These are phyloP conservation scores for Mycena citricolor DNA, from an alignment of 1,284 basidiomycete species.

Conservation along the genomic window DNA sequence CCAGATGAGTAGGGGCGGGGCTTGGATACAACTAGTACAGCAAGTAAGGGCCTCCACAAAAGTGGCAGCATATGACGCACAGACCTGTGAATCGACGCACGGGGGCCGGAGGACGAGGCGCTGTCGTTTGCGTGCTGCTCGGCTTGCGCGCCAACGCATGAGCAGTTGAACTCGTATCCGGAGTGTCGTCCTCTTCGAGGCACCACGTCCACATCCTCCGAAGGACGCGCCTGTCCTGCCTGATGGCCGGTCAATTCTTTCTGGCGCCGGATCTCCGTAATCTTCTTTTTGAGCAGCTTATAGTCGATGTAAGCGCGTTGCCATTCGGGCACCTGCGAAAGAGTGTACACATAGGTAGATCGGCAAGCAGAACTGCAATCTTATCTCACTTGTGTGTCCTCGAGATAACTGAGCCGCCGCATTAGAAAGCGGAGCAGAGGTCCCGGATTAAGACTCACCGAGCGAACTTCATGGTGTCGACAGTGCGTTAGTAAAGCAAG, in stretches of 20 bases:
- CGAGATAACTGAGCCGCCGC: conserved; percentile 14
- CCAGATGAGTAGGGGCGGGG: conserved; percentile 39
- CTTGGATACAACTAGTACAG: conserved; percentile 5
- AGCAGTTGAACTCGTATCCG: no score
- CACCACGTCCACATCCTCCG: no score
- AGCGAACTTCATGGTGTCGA: conserved; percentile 25
- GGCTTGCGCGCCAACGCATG: no score
- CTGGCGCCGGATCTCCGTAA: conserved; percentile 56
- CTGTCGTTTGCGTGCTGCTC: no score
- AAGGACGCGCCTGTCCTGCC: no score
- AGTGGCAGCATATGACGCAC: neutral
- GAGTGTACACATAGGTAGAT: neutral
- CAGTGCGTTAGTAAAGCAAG: no score
- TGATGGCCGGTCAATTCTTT: no score
- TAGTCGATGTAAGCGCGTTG: conserved; percentile 83
- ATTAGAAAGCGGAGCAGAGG: neutral
- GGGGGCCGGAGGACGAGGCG: no score
- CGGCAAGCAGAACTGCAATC: neutral
- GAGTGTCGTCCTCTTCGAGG: no score
- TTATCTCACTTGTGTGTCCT: conserved; percentile 19
- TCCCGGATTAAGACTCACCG: conserved; percentile 7
- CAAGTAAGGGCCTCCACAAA: neutral
- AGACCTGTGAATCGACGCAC: no score
- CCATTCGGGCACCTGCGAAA: conserved; percentile 72
- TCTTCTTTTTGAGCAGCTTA: conserved; percentile 66